Percentiles rank a stretch among this genome's conserved stretches.
Conservation (phyloP, 495 filamentous ascomycete species). For the Penicillium parvum region DNA sequence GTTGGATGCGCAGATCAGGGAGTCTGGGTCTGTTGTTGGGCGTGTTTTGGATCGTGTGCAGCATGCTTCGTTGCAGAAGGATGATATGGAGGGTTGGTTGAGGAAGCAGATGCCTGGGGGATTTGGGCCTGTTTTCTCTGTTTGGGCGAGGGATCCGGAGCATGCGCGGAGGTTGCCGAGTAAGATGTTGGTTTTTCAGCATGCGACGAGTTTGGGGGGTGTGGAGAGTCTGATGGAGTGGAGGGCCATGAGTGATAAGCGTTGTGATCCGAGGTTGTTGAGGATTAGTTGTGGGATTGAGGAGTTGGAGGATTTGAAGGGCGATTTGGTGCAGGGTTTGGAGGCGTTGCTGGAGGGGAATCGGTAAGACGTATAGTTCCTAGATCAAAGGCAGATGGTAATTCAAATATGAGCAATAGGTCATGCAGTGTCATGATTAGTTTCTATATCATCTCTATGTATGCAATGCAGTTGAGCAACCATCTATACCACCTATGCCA, state of each 20-base stretch:
- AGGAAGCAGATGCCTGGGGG: slow-evolving; percentile 84
- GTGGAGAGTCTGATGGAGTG: slow-evolving; percentile 81
- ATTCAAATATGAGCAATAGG: no score
- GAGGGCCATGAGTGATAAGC: slow-evolving; percentile 55
- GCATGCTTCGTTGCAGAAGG: slow-evolving; percentile 71
- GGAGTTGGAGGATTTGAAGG: slow-evolving; percentile 18
- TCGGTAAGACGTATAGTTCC: no score
- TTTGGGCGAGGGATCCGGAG: slow-evolving; percentile 54
- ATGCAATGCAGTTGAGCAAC: no score
- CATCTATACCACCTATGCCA: no score
- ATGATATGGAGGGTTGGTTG: slow-evolving; percentile 59
- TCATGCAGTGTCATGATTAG: no score
- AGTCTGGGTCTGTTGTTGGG: slow-evolving; percentile 34
- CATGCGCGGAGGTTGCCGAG: slow-evolving; percentile 69
- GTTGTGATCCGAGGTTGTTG: slow-evolving; percentile 11
- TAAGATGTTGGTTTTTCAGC: slow-evolving; percentile 76
- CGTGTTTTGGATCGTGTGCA: slow-evolving; percentile 53
- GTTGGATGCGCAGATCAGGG: slow-evolving; percentile 49
- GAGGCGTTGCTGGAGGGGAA: slow-evolving; percentile 1
- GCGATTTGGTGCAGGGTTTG: slow-evolving; percentile 12
- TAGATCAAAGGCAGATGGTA: no score
- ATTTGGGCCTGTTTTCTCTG: slow-evolving; percentile 79
- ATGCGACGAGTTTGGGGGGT: slow-evolving; percentile 87
- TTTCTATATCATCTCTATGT: no score
- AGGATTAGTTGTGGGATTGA: slow-evolving; percentile 18